Evolutionary conservation across 306 rosid genomes (phyloP).

Genomic region (Macrotyloma uniflorum): DNA sequence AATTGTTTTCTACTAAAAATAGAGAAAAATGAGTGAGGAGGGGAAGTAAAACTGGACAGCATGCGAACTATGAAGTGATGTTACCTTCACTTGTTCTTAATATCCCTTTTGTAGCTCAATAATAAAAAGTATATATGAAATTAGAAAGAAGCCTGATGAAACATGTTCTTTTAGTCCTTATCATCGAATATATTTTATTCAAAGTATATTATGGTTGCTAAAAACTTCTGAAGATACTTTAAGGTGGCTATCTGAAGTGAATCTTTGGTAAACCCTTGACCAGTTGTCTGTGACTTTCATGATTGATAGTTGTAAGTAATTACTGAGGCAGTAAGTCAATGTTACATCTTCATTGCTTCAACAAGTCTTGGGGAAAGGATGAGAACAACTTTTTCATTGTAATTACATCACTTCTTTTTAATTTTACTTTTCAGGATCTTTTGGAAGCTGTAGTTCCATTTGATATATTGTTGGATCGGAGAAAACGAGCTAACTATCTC

Average conservation of each 20-base stretch:
- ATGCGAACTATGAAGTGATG: background rate
- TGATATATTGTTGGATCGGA: conserved; percentile 80
- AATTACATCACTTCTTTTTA: conserved; percentile 10
- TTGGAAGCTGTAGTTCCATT: conserved; percentile 94
- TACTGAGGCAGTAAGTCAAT: conserved; percentile 3
- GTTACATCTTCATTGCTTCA: conserved; percentile 31
- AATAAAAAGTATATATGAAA: background rate
- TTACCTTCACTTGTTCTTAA: conserved; percentile 12
- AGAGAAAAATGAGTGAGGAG: background rate
- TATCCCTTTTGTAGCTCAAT: background rate
- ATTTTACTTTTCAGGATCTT: conserved; percentile 70
- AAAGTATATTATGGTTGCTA: conserved; percentile 15
- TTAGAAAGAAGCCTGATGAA: background rate
- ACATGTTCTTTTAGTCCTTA: background rate
- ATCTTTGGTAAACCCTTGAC: conserved; percentile 18
- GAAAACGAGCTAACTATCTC: conserved; percentile 73
- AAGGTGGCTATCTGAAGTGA: conserved; percentile 33
- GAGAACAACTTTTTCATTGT: conserved; percentile 28
- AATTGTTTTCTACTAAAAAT: background rate
- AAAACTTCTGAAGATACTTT: background rate
- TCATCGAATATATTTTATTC: conserved; percentile 1
- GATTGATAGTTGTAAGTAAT: conserved; percentile 16
- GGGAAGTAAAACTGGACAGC: background rate
- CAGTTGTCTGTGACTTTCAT: conserved; percentile 3
- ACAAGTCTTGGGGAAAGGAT: conserved; percentile 18